Evolutionary conservation across 441 rosid genomes (phyloP).

Genomic region (Viola pubescens): DNA sequence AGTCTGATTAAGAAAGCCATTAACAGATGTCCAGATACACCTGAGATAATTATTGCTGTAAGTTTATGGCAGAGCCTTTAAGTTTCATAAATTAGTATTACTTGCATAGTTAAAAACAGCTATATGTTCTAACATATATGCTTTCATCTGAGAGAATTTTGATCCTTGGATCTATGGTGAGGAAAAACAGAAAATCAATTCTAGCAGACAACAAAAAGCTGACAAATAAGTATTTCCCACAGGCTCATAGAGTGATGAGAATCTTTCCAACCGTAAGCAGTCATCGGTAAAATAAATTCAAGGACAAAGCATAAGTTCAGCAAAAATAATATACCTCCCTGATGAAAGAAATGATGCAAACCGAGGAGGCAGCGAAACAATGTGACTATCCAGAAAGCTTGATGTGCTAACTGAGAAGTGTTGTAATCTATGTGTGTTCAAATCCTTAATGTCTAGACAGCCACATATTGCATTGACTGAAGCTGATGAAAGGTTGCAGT

Average conservation of each 20-base stretch:
- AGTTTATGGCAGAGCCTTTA: neutral
- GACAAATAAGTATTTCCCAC: neutral
- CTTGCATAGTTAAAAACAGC: too few relatives aligned
- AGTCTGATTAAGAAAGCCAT: too few relatives aligned
- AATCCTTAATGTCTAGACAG: slow-evolving; percentile 30
- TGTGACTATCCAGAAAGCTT: slow-evolving; percentile 39
- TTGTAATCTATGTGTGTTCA: slow-evolving; percentile 34
- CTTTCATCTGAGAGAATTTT: too few relatives aligned
- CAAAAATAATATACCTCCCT: slow-evolving; percentile 41
- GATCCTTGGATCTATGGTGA: too few relatives aligned
- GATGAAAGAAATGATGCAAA: slow-evolving; percentile 51
- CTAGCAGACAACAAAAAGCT: slow-evolving; percentile 1
- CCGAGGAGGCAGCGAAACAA: slow-evolving; percentile 33
- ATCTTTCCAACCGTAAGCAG: slow-evolving; percentile 2
- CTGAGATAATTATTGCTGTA: neutral
- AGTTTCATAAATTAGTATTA: neutral
- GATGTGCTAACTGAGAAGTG: slow-evolving; percentile 55
- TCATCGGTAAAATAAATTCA: slow-evolving; percentile 7
- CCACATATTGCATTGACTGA: slow-evolving; percentile 42
- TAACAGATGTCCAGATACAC: too few relatives aligned
- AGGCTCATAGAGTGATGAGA: slow-evolving; percentile 3
- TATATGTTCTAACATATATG: too few relatives aligned
- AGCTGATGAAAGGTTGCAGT: slow-evolving; percentile 64
- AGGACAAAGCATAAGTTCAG: slow-evolving; percentile 14
- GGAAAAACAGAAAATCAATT: too few relatives aligned